Conservation (phyloP, 1,284 basidiomycete species). For the Trametes hirsuta region DNA sequence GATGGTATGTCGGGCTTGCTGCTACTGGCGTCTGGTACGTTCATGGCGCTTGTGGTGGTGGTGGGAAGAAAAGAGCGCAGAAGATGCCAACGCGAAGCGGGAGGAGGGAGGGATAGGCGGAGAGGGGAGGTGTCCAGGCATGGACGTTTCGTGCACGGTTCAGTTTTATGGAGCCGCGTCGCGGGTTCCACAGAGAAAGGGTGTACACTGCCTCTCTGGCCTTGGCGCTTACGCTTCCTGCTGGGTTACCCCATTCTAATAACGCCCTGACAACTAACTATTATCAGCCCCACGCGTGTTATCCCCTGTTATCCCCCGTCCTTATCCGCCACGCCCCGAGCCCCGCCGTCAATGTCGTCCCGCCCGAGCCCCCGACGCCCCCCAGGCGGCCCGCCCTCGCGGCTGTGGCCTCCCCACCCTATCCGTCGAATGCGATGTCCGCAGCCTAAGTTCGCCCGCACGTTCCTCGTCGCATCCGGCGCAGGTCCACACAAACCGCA, state of each 20-base stretch:
- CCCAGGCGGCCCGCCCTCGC: neutral
- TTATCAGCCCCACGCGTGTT: neutral
- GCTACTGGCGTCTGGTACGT: constrained; percentile 5
- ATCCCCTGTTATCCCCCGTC: neutral
- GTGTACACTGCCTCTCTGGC: neutral
- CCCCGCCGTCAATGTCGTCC: constrained; percentile 1
- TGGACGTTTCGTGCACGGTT: neutral
- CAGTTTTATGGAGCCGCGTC: constrained; percentile 3
- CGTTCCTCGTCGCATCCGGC: neutral
- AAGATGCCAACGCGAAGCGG: neutral
- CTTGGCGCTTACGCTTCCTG: neutral
- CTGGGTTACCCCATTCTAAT: neutral
- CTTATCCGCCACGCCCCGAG: neutral
- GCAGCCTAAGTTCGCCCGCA: neutral
- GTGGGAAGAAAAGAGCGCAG: constrained; percentile 1
- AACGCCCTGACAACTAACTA: neutral
- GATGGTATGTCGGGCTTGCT: constrained; percentile 26
- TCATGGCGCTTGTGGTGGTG: constrained; percentile 12
- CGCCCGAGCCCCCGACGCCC: neutral
- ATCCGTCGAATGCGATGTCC: neutral
- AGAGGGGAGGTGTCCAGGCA: neutral
- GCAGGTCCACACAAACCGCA: neutral
- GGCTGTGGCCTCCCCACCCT: neutral
- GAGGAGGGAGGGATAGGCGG: neutral
- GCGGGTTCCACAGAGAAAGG: neutral